Evolutionary conservation across 495 filamentous ascomycete genomes (phyloP).

Genomic region (Xylaria cubensis): DNA sequence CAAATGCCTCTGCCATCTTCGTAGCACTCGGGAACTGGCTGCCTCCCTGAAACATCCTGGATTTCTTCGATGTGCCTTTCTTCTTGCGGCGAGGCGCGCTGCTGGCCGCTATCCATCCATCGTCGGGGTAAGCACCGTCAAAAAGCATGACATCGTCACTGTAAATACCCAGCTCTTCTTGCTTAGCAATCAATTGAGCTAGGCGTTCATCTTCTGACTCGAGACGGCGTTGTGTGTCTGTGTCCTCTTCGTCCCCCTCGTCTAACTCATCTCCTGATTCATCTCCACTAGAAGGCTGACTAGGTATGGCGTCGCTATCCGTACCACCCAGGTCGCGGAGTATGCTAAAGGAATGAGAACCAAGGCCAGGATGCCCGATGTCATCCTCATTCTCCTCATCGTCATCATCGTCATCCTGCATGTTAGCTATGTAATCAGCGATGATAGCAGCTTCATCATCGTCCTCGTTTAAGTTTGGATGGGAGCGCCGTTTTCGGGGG

Average conservation of each 20-base stretch:
- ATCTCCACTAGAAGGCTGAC: slow-evolving; percentile 30
- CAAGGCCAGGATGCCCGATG: slow-evolving; percentile 24
- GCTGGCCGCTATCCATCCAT: slow-evolving; percentile 28
- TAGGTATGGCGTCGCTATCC: slow-evolving; percentile 43
- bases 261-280: slow-evolving; percentile 31
- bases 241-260: slow-evolving; percentile 41
- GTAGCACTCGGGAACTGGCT: slow-evolving; percentile 64
- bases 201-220: slow-evolving; percentile 62
- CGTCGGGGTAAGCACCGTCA: slow-evolving; percentile 41
- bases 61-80: slow-evolving; percentile 35
- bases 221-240: slow-evolving; percentile 35
- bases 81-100: slow-evolving; percentile 29
- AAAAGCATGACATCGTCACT: slow-evolving; percentile 64
- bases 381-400: slow-evolving; percentile 44
- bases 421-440: slow-evolving; percentile 81
- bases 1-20: slow-evolving; percentile 74
- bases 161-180: slow-evolving; percentile 69
- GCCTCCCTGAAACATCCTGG: slow-evolving; percentile 32
- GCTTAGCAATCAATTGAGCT: slow-evolving; percentile 66
- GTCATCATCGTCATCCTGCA: slow-evolving; percentile 49
- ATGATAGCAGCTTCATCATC: slow-evolving; percentile 61
- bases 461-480: slow-evolving; percentile 36
- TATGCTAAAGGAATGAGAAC: slow-evolving; percentile 38
- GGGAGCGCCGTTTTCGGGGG: slow-evolving; percentile 14
- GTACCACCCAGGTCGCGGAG: slow-evolving; percentile 57